phyloP scores from a whole-genome alignment of 139 green algal species.

The Pleodorina starrii region DNA sequence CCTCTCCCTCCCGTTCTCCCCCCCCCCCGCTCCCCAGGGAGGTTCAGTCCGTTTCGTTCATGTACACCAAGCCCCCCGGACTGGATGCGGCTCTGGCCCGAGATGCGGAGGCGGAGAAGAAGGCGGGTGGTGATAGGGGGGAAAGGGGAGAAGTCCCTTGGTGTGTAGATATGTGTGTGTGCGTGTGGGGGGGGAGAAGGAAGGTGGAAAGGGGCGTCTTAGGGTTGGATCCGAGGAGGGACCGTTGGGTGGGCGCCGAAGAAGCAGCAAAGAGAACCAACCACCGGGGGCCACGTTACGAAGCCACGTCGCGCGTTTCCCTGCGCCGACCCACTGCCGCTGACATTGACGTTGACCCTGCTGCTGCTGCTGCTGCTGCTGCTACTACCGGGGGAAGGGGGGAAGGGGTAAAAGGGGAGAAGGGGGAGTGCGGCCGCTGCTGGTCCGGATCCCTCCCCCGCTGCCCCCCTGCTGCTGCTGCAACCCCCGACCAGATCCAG shows the following conservation, averaged over 20 bases:
- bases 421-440: too few species aligned
- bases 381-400: too few species aligned
- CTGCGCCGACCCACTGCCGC: too few species aligned
- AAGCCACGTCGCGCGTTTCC: too few species aligned
- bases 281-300: too few species aligned
- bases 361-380: too few species aligned
- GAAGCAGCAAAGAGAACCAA: not conserved
- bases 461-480: too few species aligned
- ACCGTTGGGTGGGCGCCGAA: not conserved
- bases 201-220: not conserved
- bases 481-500: too few species aligned
- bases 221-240: not conserved
- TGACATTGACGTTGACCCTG: too few species aligned
- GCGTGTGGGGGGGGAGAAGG: not conserved
- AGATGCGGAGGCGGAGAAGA: slow-evolving; percentile 61
- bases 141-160: not conserved
- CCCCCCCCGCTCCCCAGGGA: slow-evolving; percentile 7
- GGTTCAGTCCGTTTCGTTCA: slow-evolving; percentile 45
- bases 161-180: not conserved
- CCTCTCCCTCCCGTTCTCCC: not conserved
- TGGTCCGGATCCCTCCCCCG: too few species aligned
- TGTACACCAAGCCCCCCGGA: slow-evolving; percentile 86
- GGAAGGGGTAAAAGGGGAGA: too few species aligned
- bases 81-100: slow-evolving; percentile 75
- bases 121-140: slow-evolving; percentile 31